A percentile compares a stretch with the other conserved stretches of the same genome.
These are phyloP conservation scores for Caloboletus firmus DNA, from an alignment of 1,284 basidiomycete genomes.

Conservation along the genomic window DNA sequence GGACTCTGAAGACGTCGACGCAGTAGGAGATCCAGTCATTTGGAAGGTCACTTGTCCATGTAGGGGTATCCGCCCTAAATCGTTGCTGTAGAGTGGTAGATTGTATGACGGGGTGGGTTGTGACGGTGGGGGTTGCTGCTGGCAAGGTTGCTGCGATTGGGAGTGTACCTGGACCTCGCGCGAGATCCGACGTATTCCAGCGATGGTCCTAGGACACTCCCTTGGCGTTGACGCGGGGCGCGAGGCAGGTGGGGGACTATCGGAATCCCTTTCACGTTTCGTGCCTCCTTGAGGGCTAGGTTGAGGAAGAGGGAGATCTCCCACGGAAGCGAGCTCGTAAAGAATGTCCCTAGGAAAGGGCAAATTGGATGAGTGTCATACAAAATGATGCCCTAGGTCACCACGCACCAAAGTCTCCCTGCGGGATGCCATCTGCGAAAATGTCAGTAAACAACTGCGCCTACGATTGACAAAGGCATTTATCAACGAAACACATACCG, in stretches of 20 bases:
- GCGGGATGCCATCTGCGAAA: conserved; percentile 29
- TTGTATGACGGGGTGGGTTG: conserved; percentile 7
- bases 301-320: conserved; percentile 62
- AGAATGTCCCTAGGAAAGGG: conserved; percentile 55
- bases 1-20: conserved; percentile 1
- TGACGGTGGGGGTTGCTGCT: conserved; percentile 4
- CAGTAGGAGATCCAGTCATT: neutral
- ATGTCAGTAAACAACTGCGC: neutral
- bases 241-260: conserved; percentile 33
- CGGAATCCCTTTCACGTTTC: conserved; percentile 63
- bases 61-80: conserved; percentile 56
- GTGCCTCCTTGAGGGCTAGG: conserved; percentile 46
- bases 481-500: conserved; percentile 19
- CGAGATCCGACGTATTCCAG: conserved; percentile 37
- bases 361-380: neutral
- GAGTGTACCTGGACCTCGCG: conserved; percentile 13
- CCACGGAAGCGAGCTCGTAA: conserved; percentile 64
- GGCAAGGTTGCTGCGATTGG: conserved; percentile 13
- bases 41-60: conserved; percentile 39
- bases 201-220: conserved; percentile 30
- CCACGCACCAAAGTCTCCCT: conserved; percentile 32
- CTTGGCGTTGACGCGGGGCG: conserved; percentile 5
- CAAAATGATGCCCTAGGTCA: neutral
- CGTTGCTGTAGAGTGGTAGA: conserved; percentile 60
- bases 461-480: neutral